Evolutionary conservation across 2,329 filamentous ascomycete genomes (phyloP).

Genomic region (Aspergillus transmontanensis): DNA sequence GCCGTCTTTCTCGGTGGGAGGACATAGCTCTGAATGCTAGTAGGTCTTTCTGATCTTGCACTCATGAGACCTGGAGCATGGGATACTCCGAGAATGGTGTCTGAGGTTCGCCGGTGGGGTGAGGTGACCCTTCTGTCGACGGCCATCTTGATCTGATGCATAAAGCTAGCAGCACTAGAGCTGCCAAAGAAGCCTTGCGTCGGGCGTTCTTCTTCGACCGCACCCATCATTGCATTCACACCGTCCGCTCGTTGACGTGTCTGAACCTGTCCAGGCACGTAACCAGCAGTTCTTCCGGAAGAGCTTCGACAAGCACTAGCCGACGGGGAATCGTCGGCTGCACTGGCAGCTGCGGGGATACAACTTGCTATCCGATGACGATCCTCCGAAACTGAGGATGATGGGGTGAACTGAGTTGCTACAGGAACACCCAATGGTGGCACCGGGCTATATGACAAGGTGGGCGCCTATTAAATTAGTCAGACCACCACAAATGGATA

Average conservation of each 20-base stretch:
- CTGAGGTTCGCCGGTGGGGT: slow-evolving; percentile 22
- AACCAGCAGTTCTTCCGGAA: background rate
- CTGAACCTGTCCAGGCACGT: background rate
- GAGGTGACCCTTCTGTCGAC: slow-evolving; percentile 39
- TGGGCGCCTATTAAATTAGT: background rate
- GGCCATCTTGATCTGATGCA: slow-evolving; percentile 49
- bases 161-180: slow-evolving; percentile 52
- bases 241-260: slow-evolving; percentile 26
- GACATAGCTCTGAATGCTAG: slow-evolving; percentile 36
- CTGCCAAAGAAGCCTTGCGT: slow-evolving; percentile 52
- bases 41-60: slow-evolving; percentile 16
- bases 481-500: background rate
- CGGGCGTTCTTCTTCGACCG: slow-evolving; percentile 45
- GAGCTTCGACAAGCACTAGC: slow-evolving; percentile 5
- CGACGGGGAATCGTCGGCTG: slow-evolving; percentile 6
- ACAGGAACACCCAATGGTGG: background rate
- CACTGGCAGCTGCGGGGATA: background rate
- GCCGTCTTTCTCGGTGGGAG: slow-evolving; percentile 50
- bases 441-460: slow-evolving; percentile 3
- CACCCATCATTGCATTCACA: slow-evolving; percentile 51
- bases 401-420: background rate
- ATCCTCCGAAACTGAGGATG: background rate
- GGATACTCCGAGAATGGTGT: slow-evolving; percentile 16
- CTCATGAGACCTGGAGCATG: slow-evolving; percentile 25
- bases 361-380: background rate